Evolutionary conservation across 257 asterid genomes (phyloP).

Genomic region (Solanum pimpinellifolium): DNA sequence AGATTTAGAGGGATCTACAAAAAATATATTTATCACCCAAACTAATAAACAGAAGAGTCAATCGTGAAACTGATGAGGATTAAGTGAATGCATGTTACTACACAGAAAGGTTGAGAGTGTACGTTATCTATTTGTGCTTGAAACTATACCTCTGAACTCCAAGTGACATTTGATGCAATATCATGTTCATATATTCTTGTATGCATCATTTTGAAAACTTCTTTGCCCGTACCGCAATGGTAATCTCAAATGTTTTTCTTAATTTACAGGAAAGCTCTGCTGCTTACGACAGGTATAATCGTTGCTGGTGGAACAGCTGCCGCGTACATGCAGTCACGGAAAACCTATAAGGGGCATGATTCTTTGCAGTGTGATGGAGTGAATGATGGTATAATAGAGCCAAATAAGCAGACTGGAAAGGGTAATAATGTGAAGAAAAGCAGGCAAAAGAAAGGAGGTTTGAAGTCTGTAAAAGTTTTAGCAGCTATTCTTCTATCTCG

Average conservation of each 20-base stretch:
- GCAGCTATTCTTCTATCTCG: slow-evolving; percentile 83
- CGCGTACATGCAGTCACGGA: slow-evolving; percentile 64
- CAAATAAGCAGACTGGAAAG: slow-evolving; percentile 31
- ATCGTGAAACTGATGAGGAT: neutral
- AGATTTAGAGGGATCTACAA: neutral
- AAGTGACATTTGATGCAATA: neutral
- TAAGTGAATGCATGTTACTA: neutral
- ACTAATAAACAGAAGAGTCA: neutral
- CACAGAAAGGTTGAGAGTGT: neutral
- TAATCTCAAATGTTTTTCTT: neutral
- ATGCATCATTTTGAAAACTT: neutral
- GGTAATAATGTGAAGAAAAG: slow-evolving; percentile 50
- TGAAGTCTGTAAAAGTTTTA: slow-evolving; percentile 83
- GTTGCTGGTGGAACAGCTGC: slow-evolving; percentile 96
- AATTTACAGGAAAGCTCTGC: slow-evolving; percentile 59
- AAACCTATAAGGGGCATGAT: slow-evolving; percentile 19
- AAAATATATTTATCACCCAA: neutral
- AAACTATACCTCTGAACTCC: neutral
- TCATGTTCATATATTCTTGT: neutral
- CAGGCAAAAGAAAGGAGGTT: slow-evolving; percentile 72
- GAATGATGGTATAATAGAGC: slow-evolving; percentile 19
- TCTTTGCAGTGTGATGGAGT: slow-evolving; percentile 40
- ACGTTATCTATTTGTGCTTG: neutral
- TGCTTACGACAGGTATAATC: slow-evolving; percentile 77
- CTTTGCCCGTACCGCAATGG: neutral